Percentiles rank a stretch among this genome's conserved stretches.
Evolutionary conservation across 768 basidiomycete genomes (phyloP).

Genomic region (Rhodotorula diobovata): DNA sequence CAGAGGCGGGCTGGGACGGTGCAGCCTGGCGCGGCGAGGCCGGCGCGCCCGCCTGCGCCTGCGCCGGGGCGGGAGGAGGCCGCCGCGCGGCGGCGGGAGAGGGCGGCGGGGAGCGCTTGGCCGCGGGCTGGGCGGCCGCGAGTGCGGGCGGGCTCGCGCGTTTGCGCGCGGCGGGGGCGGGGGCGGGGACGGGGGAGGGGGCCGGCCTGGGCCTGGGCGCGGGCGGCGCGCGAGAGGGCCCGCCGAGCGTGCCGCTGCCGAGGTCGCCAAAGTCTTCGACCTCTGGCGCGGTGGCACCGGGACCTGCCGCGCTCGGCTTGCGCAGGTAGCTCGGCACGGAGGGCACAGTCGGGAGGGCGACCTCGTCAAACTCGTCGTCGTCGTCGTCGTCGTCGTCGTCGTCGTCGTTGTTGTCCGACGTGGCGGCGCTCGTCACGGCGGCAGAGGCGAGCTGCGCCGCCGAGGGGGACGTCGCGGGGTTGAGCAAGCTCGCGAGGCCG

Average conservation of each 20-base stretch:
- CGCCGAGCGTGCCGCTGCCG: neutral
- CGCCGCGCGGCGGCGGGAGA: neutral
- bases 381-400: conserved; percentile 1
- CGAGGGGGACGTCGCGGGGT: conserved; percentile 6
- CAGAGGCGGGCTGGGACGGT: neutral
- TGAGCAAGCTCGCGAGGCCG: neutral
- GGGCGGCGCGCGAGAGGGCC: no score
- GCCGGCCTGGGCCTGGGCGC: no score
- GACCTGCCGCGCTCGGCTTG: no score
- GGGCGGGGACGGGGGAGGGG: no score
- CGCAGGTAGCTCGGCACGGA: conserved; percentile 14
- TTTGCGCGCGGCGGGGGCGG: neutral
- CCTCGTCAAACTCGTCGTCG: conserved; percentile 23
- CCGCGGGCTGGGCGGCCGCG: neutral
- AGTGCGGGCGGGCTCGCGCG: neutral
- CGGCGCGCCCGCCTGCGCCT: neutral
- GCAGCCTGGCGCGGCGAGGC: neutral
- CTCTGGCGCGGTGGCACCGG: neutral
- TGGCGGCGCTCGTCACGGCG: no score
- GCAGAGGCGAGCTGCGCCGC: neutral
- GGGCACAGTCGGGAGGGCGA: neutral
- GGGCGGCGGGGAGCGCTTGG: neutral
- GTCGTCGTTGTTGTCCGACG: neutral
- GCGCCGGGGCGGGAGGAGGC: neutral
- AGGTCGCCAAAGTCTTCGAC: conserved; percentile 6